phyloP scores from a whole-genome alignment of 2,329 filamentous ascomycete species.

The Dendryphion nanum region DNA sequence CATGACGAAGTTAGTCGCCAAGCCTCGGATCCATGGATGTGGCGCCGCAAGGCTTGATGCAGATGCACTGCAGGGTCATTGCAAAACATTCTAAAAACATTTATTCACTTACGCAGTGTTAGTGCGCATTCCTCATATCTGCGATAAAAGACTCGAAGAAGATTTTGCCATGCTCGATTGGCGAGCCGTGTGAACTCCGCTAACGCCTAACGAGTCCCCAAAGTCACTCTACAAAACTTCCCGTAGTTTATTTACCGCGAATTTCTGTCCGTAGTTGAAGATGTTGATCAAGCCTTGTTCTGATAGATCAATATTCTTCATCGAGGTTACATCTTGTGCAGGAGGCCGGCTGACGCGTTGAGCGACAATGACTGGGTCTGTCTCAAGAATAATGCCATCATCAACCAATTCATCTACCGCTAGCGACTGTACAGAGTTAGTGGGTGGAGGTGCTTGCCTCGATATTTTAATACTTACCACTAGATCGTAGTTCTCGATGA shows the following conservation, averaged over 20 bases:
- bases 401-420: constrained; percentile 78
- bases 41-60: no score
- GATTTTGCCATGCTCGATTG: not conserved
- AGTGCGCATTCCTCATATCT: no score
- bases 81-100: no score
- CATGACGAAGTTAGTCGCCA: no score
- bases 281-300: constrained; percentile 94
- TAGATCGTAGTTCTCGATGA: constrained; percentile 98
- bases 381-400: constrained; percentile 88
- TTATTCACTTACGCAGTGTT: no score
- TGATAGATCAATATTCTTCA: constrained; percentile 92
- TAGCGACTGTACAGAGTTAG: constrained; percentile 64
- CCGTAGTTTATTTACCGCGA: constrained; percentile 85
- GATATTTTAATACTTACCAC: constrained; percentile 48
- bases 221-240: constrained; percentile 56
- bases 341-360: constrained; percentile 91
- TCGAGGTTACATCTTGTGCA: constrained; percentile 78
- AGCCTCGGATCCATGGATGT: no score
- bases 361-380: constrained; percentile 90
- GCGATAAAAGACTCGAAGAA: no score
- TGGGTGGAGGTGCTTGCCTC: not conserved
- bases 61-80: no score
- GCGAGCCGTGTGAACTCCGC: constrained; percentile 6
- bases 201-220: constrained; percentile 8
- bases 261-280: constrained; percentile 89